Evolutionary conservation across 345 rosid genomes (phyloP).

Genomic region (Murraya koenigii): DNA sequence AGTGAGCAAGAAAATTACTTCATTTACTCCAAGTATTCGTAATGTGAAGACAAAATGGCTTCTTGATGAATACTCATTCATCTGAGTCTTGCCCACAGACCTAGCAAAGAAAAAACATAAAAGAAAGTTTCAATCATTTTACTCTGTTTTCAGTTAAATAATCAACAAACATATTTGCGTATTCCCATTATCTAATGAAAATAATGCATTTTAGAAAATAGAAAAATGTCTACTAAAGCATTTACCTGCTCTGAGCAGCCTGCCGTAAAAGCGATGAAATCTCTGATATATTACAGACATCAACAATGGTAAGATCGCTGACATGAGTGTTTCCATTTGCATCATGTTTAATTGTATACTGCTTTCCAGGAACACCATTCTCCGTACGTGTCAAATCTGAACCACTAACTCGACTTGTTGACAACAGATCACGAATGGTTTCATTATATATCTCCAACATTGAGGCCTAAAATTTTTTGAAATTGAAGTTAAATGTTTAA

Average conservation of each 20-base stretch:
- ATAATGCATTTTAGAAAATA: neutral
- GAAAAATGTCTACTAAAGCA: neutral
- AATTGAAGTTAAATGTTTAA: constrained; percentile 2
- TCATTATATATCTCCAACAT: constrained; percentile 98
- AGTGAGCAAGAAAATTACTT: constrained; percentile 38
- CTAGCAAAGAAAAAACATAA: constrained; percentile 28
- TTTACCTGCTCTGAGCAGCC: constrained; percentile 92
- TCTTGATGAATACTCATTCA: constrained; percentile 85
- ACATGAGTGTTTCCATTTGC: constrained; percentile 77
- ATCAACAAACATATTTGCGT: neutral
- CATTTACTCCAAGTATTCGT: constrained; percentile 76
- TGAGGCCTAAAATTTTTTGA: constrained; percentile 53
- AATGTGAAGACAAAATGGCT: constrained; percentile 89
- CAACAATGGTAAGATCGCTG: constrained; percentile 76
- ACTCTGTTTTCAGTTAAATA: neutral
- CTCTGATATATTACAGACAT: constrained; percentile 72
- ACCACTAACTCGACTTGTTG: constrained; percentile 39
- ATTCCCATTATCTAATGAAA: neutral
- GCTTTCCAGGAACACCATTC: constrained; percentile 60
- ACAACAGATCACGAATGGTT: constrained; percentile 74
- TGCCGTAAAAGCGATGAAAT: constrained; percentile 70
- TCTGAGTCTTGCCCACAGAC: constrained; percentile 87
- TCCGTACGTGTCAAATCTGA: constrained; percentile 42
- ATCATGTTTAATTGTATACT: constrained; percentile 81
- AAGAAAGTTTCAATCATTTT: neutral